Evolutionary conservation across 2,329 filamentous ascomycete species (phyloP), one percentile per base, ranked within the genome.

Genomic region (Aspergillus latus): DNA sequence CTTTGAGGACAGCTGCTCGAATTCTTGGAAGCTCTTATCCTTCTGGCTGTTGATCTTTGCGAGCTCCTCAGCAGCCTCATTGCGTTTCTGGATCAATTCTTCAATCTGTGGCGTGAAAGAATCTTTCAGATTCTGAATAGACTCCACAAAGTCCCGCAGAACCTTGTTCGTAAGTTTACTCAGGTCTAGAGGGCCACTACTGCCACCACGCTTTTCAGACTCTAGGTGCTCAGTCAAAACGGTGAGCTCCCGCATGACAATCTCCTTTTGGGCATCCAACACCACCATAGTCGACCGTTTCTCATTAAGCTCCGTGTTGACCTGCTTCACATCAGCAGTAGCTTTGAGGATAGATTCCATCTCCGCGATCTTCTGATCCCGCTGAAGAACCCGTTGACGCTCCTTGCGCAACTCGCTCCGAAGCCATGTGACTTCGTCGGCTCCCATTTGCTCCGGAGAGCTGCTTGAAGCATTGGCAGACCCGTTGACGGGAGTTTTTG

Each of bases 221-320:
- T 93, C 89, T 16, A 97, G 86, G 69, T 94, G 93, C 46, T 92
- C 90, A 3, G 91, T 92, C 66, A 97, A 83, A 37, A 93, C 88
- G 68, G 96, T 91, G 15, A 97, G 80, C 72, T 97, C 92, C 40
- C 90, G 88, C 66, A 97, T 90, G 76, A 96, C 93, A 72, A 97
- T 92, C 74, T 97, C 93, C 49, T 92, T 91, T 74, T 97, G 91
- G 0, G 92, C 93, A 71, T 97, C 93, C 50, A 97, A 80, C 15
- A 95, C 89, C 5, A 93, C 93, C 72, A 99, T 94, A 0, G 94
- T 97, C 67, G 95, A 96, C 57, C 94, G 84, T 78, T 97, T 97
- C 74, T 97, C 92, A 36, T 89, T 82, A 26, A 97, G 79, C 70
- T 92, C 93, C 65, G 88, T 92, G 73, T 95, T 95, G 30, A 95